A percentile compares a stretch with the other conserved stretches of the same genome.
phyloP scores from a whole-genome alignment of 2,329 filamentous ascomycete species.

The Berkeleyomyces rouxiae region DNA sequence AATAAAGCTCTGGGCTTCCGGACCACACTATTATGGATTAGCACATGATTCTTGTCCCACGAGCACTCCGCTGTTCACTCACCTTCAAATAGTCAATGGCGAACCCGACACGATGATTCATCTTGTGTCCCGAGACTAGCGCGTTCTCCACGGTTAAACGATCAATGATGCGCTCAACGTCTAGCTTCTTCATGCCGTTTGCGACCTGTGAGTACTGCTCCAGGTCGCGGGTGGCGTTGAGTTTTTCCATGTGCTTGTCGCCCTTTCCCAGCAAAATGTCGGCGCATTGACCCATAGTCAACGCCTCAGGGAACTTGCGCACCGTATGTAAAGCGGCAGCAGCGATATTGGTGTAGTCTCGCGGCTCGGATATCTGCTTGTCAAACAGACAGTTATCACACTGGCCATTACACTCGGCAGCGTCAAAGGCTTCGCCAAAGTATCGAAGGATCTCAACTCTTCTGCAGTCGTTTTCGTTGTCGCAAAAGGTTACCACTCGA shows the following conservation, averaged over 20 bases:
- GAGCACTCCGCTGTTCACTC: constrained; percentile 12
- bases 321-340: constrained; percentile 47
- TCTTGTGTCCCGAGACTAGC: constrained; percentile 48
- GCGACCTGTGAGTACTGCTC: constrained; percentile 48
- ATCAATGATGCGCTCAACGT: constrained; percentile 73
- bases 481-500: constrained; percentile 71
- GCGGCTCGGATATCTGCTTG: constrained; percentile 49
- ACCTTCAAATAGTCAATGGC: constrained; percentile 57
- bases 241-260: constrained; percentile 5
- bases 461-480: constrained; percentile 76
- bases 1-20: constrained; percentile 27
- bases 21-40: constrained; percentile 22
- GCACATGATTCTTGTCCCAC: background rate
- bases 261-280: constrained; percentile 56
- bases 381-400: constrained; percentile 79
- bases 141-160: constrained; percentile 57
- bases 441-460: constrained; percentile 81
- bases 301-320: constrained; percentile 40
- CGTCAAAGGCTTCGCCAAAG: constrained; percentile 72
- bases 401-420: constrained; percentile 50
- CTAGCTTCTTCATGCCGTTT: constrained; percentile 51
- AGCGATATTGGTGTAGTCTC: constrained; percentile 65
- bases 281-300: constrained; percentile 67
- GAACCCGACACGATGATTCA: constrained; percentile 46
- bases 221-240: background rate